Evolutionary conservation across 352 stramenopile species (phyloP), one percentile per base, ranked within the genome.

Genomic region (Phytophthora hybrid): DNA sequence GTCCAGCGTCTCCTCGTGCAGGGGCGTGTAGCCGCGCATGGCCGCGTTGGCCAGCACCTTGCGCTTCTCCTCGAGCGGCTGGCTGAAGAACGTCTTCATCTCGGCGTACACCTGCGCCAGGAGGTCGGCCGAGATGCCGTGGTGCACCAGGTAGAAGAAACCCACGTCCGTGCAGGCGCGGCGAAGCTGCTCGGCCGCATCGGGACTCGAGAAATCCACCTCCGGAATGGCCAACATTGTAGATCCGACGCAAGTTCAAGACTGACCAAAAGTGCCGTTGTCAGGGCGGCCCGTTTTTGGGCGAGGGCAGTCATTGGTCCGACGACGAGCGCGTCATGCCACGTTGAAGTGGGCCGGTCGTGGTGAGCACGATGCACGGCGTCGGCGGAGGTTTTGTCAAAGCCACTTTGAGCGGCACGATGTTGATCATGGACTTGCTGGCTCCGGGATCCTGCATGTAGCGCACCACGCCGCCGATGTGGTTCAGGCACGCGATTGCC

Each of bases 1-100:
- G 63, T 93, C 83, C 60, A 93, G 73, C n/a, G 83, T 93, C 71
- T 93, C 86, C 62, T 92, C 86, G 71, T 84, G 88, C 82, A 92
- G 88, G 49, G 80, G 53, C 53, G 86, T 93, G 76, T 92, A 93
- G 39, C 86, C 86, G 41, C 86, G 73, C 86, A 92, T 92, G 77
- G 91, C 84, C 68, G 88, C 72, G 63, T 92, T 91, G 9, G 83
- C 86, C 19, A 92, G 66, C 41, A 92, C 84, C 47, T 89, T 85
- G 21, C 72, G 71, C 68, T 93, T 93, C 51, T 87, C 79, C 4
- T 74, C 69, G 9, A 73, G 26, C 9, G 84, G 71, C 57, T 90
- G 79, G 34, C 67, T 61, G 69, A 93, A 93, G 74, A 93, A 93
- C 10, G 66, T 21, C 16, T 23, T 52, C 82, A 92, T 92, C 65